phyloP scores from a whole-genome alignment of 352 stramenopile species.

The Phytophthora colocasiae region DNA sequence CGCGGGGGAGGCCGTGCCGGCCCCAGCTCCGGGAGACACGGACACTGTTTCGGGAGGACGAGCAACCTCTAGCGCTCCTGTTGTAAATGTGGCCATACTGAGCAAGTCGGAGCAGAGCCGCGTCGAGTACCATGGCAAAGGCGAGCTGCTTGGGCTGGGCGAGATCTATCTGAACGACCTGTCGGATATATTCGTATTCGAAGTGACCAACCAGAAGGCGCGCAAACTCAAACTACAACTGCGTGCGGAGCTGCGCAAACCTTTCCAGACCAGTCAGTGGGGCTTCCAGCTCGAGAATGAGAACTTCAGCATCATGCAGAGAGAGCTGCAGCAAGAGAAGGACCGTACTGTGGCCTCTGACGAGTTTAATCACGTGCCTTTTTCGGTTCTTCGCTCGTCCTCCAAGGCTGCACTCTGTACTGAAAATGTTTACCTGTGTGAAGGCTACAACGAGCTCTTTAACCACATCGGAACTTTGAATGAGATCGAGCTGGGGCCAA shows the following conservation, averaged over 20 bases:
- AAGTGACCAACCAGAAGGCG: constrained; percentile 73
- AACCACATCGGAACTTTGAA: constrained; percentile 84
- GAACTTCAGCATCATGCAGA: constrained; percentile 73
- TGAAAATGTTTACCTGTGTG: constrained; percentile 84
- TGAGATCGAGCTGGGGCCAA: constrained; percentile 64
- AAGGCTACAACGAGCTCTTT: constrained; percentile 92
- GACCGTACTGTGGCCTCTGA: constrained; percentile 42
- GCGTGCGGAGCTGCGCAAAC: constrained; percentile 79
- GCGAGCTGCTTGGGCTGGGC: constrained; percentile 69
- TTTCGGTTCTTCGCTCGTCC: constrained; percentile 73
- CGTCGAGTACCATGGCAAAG: constrained; percentile 59
- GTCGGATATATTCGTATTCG: constrained; percentile 84
- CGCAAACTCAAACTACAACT: constrained; percentile 67
- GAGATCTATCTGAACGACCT: constrained; percentile 91
- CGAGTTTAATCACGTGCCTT: constrained; percentile 81
- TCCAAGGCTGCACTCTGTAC: constrained; percentile 71
- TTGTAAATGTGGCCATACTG: constrained; percentile 61
- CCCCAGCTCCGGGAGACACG: constrained; percentile 18
- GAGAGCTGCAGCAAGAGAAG: constrained; percentile 41
- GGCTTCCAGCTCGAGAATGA: constrained; percentile 91
- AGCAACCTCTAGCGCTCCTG: constrained; percentile 7
- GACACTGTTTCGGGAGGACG: constrained; percentile 5
- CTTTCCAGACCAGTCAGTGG: constrained; percentile 78
- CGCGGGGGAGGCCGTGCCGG: constrained; percentile 22
- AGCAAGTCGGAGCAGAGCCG: constrained; percentile 66